These are phyloP conservation scores for Globisporangium lucens DNA, from an alignment of 352 stramenopile genomes.

Conservation along the genomic window DNA sequence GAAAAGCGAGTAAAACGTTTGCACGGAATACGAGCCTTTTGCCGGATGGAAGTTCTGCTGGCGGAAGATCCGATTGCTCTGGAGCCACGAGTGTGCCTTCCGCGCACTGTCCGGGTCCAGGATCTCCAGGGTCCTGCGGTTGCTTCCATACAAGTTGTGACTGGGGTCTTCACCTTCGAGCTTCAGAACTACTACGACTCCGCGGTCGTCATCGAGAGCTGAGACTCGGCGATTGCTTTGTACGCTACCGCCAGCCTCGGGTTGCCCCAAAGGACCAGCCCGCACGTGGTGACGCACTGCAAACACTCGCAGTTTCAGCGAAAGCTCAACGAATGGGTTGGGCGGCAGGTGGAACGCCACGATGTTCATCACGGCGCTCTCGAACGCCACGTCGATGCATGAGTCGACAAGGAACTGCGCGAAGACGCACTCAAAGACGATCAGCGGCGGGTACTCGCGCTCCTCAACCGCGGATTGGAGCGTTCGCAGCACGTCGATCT, in stretches of 20 bases:
- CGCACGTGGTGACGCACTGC: constrained; percentile 33
- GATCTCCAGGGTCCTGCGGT: constrained; percentile 17
- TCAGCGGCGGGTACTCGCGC: constrained; percentile 33
- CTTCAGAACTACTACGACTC: not conserved
- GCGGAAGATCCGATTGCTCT: constrained; percentile 19
- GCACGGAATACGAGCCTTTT: constrained; percentile 41
- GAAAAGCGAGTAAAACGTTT: constrained; percentile 25
- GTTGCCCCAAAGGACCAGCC: constrained; percentile 9
- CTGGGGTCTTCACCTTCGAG: not conserved
- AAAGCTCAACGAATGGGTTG: constrained; percentile 49
- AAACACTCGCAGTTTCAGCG: constrained; percentile 33
- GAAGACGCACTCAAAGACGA: constrained; percentile 40
- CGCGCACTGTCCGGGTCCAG: constrained; percentile 16
- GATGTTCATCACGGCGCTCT: constrained; percentile 49
- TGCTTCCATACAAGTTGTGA: constrained; percentile 15
- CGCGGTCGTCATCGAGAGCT: not conserved
- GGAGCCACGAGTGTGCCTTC: constrained; percentile 24
- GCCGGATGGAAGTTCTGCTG: constrained; percentile 26
- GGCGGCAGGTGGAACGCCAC: constrained; percentile 36
- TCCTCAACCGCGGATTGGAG: constrained; percentile 29
- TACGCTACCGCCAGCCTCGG: not conserved
- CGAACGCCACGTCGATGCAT: constrained; percentile 41
- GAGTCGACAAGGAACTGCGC: constrained; percentile 47
- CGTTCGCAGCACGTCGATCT: constrained; percentile 28
- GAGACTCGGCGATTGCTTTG: not conserved